Evolutionary conservation across 1,284 basidiomycete species (phyloP), one percentile per base, ranked within the genome.

Genomic region (Apiotrichum brassicae): DNA sequence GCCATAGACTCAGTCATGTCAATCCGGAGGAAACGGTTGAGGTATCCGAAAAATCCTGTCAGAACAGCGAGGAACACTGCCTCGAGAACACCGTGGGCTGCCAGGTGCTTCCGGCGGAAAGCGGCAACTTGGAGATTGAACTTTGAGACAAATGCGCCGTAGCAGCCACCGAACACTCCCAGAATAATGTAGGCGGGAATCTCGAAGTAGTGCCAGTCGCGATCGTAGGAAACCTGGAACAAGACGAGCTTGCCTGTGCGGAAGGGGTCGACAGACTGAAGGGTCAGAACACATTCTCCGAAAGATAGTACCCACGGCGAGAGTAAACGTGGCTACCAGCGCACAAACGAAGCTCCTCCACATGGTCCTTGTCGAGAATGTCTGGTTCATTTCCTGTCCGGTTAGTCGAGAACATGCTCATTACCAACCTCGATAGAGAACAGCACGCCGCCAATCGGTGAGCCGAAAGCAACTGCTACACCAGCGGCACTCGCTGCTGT

Each of bases 181-280:
- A 98, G 82, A 54, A 98, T 80, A 46, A 97, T 79, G 74, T 92
- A 97, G 28, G 93, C 80, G n/a, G 94, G 84, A 47, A 98, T 89
- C 70, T 97, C 95, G 67, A 98, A 98, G 75, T 95, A 97, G 70
- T 98, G 94, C 95, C 95, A 99, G 64, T 94, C 90, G 25, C 93
- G 81, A 68, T 89, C 90, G 72, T 98, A 98, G 6, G 92, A 94
- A 56, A 98, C 91, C 70, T 97, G 91, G 77, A 98, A 98, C 55
- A 97, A 76, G 63, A 98, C 95, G 25, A 99, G 83, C 70, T 98
- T 98, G 32, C 95, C 95, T 0, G 95, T 98, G 23, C 93, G 81
- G 76, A 92, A 99, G 1, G 95, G 95, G 67, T 98, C 97, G 86
- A 99, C 93, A 3, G 88, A 87, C 86, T 92, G 59, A 9, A 26